Evolutionary conservation across 768 basidiomycete genomes (phyloP).

Genomic region (Mycena pura): DNA sequence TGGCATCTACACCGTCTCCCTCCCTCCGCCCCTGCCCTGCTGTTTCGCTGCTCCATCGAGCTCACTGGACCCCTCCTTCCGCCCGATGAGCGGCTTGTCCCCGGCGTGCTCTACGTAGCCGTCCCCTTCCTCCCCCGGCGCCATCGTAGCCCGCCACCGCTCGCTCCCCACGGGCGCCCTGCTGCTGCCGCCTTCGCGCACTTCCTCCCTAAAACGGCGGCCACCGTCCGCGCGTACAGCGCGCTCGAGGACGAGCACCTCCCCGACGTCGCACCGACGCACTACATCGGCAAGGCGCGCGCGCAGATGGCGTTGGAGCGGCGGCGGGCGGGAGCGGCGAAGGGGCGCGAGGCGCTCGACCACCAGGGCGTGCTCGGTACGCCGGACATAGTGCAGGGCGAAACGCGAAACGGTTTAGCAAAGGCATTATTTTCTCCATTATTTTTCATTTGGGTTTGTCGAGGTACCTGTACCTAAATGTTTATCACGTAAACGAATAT

Average conservation of each 20-base stretch:
- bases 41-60: no score
- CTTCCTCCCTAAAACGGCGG: slow-evolving; percentile 86
- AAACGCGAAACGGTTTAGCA: no score
- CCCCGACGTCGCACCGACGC: slow-evolving; percentile 72
- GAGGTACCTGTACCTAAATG: no score
- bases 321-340: slow-evolving; percentile 56
- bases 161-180: slow-evolving; percentile 68
- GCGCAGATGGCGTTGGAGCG: slow-evolving; percentile 63
- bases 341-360: slow-evolving; percentile 52
- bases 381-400: no score
- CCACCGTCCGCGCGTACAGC: slow-evolving; percentile 71
- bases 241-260: slow-evolving; percentile 74
- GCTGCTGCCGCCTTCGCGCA: slow-evolving; percentile 74
- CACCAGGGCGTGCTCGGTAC: no score
- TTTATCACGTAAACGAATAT: no score
- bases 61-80: slow-evolving; percentile 84
- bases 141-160: slow-evolving; percentile 85
- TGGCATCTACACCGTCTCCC: no score
- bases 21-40: no score
- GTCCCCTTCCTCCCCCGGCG: slow-evolving; percentile 87
- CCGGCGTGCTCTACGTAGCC: slow-evolving; percentile 90
- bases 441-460: no score
- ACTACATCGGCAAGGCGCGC: slow-evolving; percentile 69
- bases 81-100: slow-evolving; percentile 82
- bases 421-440: no score